phyloP scores from a whole-genome alignment of 176 grass and related monocot species.

The Avena insularis region DNA sequence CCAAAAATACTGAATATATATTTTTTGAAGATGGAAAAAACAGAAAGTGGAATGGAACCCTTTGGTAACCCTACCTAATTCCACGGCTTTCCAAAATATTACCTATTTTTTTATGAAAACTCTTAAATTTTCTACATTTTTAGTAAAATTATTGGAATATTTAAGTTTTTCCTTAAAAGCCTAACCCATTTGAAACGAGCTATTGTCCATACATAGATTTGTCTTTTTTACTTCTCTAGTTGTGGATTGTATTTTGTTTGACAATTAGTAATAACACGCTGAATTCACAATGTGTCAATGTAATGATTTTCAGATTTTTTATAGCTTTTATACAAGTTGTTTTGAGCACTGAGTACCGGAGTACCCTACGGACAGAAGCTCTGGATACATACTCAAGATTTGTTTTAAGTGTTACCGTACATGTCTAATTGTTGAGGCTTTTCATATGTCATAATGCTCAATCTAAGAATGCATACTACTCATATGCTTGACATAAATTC shows the following conservation, averaged over 20 bases:
- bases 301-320: too few species aligned
- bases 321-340: too few species aligned
- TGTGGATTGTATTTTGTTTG: too few species aligned
- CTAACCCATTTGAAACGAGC: too few species aligned
- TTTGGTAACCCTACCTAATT: not conserved
- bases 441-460: not conserved
- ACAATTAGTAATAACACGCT: too few species aligned
- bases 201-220: too few species aligned
- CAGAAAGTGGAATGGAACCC: not conserved
- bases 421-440: not conserved
- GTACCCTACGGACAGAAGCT: too few species aligned
- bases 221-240: too few species aligned
- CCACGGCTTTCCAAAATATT: too few species aligned
- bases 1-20: not conserved
- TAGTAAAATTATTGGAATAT: not conserved
- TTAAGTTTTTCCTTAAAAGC: not conserved
- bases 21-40: not conserved
- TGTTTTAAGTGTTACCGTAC: not conserved
- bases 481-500: slow-evolving; percentile 1
- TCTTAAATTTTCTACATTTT: not conserved
- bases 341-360: too few species aligned
- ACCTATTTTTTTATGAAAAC: too few species aligned
- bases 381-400: not conserved
- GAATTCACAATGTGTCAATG: too few species aligned
- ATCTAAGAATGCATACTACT: not conserved